A percentile compares a stretch with the other conserved stretches of the same genome.
Conservation (phyloP, 1,139 yeast genomes). For the Yamadazyma trypodendri region DNA sequence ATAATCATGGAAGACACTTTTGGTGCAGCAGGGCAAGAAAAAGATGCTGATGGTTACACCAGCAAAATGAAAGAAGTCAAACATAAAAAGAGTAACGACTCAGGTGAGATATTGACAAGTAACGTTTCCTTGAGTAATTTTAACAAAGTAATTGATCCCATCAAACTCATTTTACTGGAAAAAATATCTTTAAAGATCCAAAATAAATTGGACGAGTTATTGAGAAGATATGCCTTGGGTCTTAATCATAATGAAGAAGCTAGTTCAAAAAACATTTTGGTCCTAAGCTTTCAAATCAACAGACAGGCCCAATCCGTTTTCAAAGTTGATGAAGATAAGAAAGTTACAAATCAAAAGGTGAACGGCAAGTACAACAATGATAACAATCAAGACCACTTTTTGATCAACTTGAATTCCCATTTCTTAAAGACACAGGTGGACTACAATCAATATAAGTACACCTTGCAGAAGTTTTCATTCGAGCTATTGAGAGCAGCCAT, state of each 20-base stretch:
- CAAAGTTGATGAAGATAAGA: slow-evolving; percentile 10
- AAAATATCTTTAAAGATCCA: slow-evolving; percentile 67
- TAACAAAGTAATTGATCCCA: slow-evolving; percentile 64
- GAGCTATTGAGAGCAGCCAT: slow-evolving; percentile 77
- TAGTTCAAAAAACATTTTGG: slow-evolving; percentile 56
- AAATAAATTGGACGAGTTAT: slow-evolving; percentile 73
- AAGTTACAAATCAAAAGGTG: slow-evolving; percentile 13
- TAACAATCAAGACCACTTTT: slow-evolving; percentile 55
- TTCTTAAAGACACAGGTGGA: slow-evolving; percentile 53
- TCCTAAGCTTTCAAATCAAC: slow-evolving; percentile 73
- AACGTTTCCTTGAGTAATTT: slow-evolving; percentile 63
- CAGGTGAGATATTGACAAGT: slow-evolving; percentile 74
- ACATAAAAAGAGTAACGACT: slow-evolving; percentile 83
- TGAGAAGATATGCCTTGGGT: slow-evolving; percentile 77
- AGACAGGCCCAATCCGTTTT: slow-evolving; percentile 46
- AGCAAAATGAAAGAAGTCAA: slow-evolving; percentile 90
- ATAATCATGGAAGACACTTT: slow-evolving; percentile 90
- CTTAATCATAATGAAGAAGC: slow-evolving; percentile 69
- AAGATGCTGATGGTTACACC: slow-evolving; percentile 89
- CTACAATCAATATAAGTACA: slow-evolving; percentile 48
- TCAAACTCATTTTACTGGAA: slow-evolving; percentile 64
- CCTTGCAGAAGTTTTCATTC: slow-evolving; percentile 73
- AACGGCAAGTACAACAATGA: slow-evolving; percentile 15
- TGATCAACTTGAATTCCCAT: slow-evolving; percentile 65
- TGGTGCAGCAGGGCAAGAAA: slow-evolving; percentile 92